phyloP scores from a whole-genome alignment of 495 filamentous ascomycete species.

The Aspergillus nanangensis region DNA sequence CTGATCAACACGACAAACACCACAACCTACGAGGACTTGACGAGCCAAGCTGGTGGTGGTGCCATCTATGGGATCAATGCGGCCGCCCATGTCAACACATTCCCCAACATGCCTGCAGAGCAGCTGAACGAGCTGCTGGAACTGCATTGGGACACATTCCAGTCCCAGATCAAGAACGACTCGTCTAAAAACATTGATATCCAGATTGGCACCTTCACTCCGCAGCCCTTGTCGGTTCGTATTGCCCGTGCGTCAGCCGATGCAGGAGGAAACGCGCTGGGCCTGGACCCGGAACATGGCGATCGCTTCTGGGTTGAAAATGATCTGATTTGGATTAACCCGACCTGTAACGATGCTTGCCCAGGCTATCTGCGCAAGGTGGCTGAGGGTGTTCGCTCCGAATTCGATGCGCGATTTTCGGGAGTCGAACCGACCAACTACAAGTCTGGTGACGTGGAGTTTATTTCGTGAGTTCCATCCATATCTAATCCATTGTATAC shows the following conservation, averaged over 20 bases:
- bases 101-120: slow-evolving; percentile 4
- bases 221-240: slow-evolving; percentile 5
- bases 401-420: neutral
- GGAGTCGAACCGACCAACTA: slow-evolving; percentile 5
- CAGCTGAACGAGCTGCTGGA: slow-evolving; percentile 4
- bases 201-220: slow-evolving; percentile 8
- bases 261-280: slow-evolving; percentile 6
- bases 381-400: neutral
- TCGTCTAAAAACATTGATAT: slow-evolving; percentile 2
- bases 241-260: slow-evolving; percentile 2
- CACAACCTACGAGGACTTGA: slow-evolving; percentile 5
- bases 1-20: slow-evolving; percentile 3
- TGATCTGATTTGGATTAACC: slow-evolving; percentile 8
- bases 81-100: slow-evolving; percentile 8
- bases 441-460: slow-evolving; percentile 6
- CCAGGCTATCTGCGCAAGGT: slow-evolving; percentile 4
- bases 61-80: slow-evolving; percentile 9
- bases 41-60: slow-evolving; percentile 8
- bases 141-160: slow-evolving; percentile 1
- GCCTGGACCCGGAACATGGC: slow-evolving; percentile 7
- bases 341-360: slow-evolving; percentile 5
- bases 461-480: slow-evolving; percentile 4
- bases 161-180: slow-evolving; percentile 4
- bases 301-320: slow-evolving; percentile 13
- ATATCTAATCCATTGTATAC: neutral